Conservation (phyloP, 2,329 filamentous ascomycete species). For the Periglandula ipomoeae region DNA sequence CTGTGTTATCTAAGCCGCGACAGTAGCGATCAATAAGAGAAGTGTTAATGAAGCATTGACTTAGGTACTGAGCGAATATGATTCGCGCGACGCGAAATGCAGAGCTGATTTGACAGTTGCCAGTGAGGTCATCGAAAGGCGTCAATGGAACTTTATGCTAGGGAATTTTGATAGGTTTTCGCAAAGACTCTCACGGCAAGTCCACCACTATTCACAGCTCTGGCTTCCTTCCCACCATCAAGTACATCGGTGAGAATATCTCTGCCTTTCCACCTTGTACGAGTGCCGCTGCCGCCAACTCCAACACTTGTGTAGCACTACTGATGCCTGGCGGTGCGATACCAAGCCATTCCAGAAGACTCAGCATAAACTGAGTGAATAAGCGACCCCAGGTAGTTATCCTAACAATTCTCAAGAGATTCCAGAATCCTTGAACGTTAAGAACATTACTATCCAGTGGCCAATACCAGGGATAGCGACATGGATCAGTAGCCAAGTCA, state of each 20-base stretch:
- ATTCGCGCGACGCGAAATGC: too few relatives aligned
- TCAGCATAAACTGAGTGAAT: conserved; percentile 63
- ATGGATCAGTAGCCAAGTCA: conserved; percentile 46
- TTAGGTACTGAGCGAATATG: too few relatives aligned
- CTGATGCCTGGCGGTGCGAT: conserved; percentile 70
- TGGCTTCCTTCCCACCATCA: conserved; percentile 84
- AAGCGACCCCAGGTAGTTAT: conserved; percentile 76
- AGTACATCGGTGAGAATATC: conserved; percentile 91
- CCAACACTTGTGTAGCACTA: conserved; percentile 80
- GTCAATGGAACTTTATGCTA: too few relatives aligned
- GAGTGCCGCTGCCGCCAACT: conserved; percentile 65
- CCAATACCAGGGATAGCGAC: conserved; percentile 79
- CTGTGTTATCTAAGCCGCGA: too few relatives aligned
- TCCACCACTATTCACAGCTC: too few relatives aligned
- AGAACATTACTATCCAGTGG: conserved; percentile 66
- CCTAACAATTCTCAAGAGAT: conserved; percentile 67
- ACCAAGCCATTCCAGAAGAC: conserved; percentile 58
- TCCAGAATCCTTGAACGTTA: conserved; percentile 64
- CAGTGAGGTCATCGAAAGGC: too few relatives aligned
- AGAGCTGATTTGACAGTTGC: too few relatives aligned
- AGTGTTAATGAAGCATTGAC: too few relatives aligned
- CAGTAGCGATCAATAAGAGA: too few relatives aligned
- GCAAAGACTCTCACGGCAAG: too few relatives aligned
- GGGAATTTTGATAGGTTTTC: too few relatives aligned
- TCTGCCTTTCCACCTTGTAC: conserved; percentile 76